phyloP scores from a whole-genome alignment of 192 early-diverging fungal genomes.

The Mortierella antarctica region DNA sequence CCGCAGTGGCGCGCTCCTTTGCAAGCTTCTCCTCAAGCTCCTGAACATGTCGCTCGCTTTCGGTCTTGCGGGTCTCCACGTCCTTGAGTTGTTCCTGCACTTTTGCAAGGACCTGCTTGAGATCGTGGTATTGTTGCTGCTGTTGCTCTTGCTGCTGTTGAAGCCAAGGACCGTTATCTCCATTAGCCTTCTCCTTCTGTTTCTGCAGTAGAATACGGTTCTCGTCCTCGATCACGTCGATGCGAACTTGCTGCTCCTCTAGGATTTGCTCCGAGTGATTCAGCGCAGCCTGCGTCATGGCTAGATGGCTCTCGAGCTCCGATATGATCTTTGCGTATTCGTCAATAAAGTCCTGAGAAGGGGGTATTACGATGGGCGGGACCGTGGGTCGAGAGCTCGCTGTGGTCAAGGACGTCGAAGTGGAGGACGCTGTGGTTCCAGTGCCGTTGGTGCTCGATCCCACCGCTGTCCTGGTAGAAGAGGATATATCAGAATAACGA shows the following conservation, averaged over 20 bases:
- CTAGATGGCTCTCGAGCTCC: slow-evolving; percentile 68
- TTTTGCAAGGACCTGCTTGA: not conserved
- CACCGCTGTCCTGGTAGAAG: slow-evolving; percentile 14
- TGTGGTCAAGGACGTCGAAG: slow-evolving; percentile 27
- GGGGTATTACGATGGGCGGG: slow-evolving; percentile 13
- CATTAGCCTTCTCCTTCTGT: not conserved
- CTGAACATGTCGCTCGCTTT: slow-evolving; percentile 35
- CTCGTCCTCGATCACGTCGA: slow-evolving; percentile 51
- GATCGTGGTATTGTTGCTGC: slow-evolving; percentile 7
- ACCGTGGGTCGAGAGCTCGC: slow-evolving; percentile 11
- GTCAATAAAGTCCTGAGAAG: slow-evolving; percentile 60
- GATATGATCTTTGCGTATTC: slow-evolving; percentile 77
- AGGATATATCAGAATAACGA: slow-evolving; percentile 28
- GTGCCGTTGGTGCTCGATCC: not conserved
- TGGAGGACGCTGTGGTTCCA: slow-evolving; percentile 28
- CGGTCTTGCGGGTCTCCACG: slow-evolving; percentile 12
- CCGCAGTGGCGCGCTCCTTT: slow-evolving; percentile 13
- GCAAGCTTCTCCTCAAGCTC: slow-evolving; percentile 40
- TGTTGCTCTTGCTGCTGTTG: slow-evolving; percentile 11
- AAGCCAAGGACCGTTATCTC: not conserved
- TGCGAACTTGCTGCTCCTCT: slow-evolving; percentile 66
- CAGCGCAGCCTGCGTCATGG: slow-evolving; percentile 65
- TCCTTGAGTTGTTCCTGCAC: slow-evolving; percentile 27
- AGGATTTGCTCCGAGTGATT: slow-evolving; percentile 65
- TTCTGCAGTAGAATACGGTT: slow-evolving; percentile 7